Base-by-base conservation (phyloP, 768 basidiomycete genomes). In the Hydnum rufescens region DNA sequence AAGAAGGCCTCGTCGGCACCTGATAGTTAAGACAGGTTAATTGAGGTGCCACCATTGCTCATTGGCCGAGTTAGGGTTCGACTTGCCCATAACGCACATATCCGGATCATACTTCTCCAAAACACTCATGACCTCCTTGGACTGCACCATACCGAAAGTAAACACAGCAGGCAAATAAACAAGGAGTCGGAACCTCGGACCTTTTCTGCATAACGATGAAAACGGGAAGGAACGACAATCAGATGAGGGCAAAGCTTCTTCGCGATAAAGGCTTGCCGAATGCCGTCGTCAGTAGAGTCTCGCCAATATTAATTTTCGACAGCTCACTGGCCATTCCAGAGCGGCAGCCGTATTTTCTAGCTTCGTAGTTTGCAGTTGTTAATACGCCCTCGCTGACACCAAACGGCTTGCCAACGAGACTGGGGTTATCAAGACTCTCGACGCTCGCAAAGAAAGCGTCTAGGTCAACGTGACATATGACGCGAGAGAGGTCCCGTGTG, bases 381-480 rank as follows among this genome's bases (percentile, higher is more conserved):
- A 95, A 65, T 4, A 97, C 82, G 3, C 89, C 89, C 39, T 73
- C 68, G 42, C 87, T 87, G 18, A 93, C 90, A 71, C 66, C 69
- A 54, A 70, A 71, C 0, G 67, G 61, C 50, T 65, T 68, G 13
- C 67, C 67, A 39, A 61, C 61, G 25, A 8, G 19, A 49, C 16
- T 2, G 31, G 48, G 4, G 29, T 39, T 18, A 8, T 18, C 39
- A 62, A 51, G 16, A 28, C 54, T 50, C 47, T 89, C 86, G 1
- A 87, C 84, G 48, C 72, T 83, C 6, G 84, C 83, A 57, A 74
- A 90, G 66, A 93, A 95, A 3, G 88, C 87, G 63, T 96, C 93
- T 77, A 92, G 89, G 61, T 99, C 95, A 29, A 95, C 79, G 61
- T 97, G 90, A 3, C 96, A 84, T 55, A 99, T 85, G 19, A 67